These are phyloP conservation scores for Stagonosporopsis cucurbitacearum DNA, from an alignment of 2,329 filamentous ascomycete genomes.

Conservation along the genomic window DNA sequence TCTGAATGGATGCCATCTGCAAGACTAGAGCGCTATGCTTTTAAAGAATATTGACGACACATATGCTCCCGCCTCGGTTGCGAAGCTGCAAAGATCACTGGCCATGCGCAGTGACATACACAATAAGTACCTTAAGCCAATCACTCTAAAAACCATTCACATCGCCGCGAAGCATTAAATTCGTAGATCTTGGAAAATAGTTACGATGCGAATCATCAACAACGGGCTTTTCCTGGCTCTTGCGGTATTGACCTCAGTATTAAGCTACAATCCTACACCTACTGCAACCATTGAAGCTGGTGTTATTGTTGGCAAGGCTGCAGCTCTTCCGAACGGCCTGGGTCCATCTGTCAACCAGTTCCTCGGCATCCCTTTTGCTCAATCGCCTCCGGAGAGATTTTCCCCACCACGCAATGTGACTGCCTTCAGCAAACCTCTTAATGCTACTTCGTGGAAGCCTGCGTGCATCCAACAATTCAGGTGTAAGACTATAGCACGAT, in stretches of 20 bases:
- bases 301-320: slow-evolving; percentile 34
- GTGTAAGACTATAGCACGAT: slow-evolving; percentile 16
- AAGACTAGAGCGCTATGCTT: slow-evolving; percentile 1
- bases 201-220: slow-evolving; percentile 4
- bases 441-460: slow-evolving; percentile 25
- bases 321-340: slow-evolving; percentile 27
- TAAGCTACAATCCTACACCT: slow-evolving; percentile 19
- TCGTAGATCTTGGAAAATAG: neutral
- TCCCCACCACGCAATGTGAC: slow-evolving; percentile 24
- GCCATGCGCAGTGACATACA: neutral
- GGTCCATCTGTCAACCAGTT: slow-evolving; percentile 37
- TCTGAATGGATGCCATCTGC: slow-evolving; percentile 1
- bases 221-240: neutral
- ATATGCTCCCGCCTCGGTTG: slow-evolving; percentile 1
- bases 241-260: neutral
- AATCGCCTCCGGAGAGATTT: slow-evolving; percentile 37
- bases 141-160: neutral
- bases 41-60: slow-evolving; percentile 8
- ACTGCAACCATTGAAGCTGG: slow-evolving; percentile 36
- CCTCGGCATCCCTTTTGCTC: slow-evolving; percentile 40
- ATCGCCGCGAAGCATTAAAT: neutral
- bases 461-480: slow-evolving; percentile 38
- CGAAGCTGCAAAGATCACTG: neutral
- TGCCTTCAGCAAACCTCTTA: slow-evolving; percentile 23
- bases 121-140: neutral